Conservation (phyloP, 371 early-diverging fungal species). For the Coelomomyces lativittatus region DNA sequence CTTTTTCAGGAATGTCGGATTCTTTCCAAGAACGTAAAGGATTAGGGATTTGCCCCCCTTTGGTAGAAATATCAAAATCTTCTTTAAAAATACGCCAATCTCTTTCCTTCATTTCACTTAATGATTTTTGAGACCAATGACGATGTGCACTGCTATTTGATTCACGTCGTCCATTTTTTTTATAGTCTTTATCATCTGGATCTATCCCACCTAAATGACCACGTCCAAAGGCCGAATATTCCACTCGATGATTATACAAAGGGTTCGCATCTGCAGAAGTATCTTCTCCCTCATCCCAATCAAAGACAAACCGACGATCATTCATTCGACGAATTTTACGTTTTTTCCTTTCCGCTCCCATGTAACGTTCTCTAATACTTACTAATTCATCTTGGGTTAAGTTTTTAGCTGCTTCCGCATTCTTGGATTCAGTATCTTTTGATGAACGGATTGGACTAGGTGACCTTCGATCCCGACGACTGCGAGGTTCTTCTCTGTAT, state of each 20-base stretch:
- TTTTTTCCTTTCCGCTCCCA: constrained; percentile 60
- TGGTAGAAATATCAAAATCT: constrained; percentile 83
- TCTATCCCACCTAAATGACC: constrained; percentile 82
- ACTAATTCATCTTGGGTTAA: constrained; percentile 27
- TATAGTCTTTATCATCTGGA: constrained; percentile 50
- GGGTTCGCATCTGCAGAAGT: constrained; percentile 82
- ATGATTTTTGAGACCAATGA: constrained; percentile 84
- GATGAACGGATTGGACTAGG: no score
- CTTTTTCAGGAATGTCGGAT: constrained; percentile 43
- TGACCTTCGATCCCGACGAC: no score
- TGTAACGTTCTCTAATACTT: constrained; percentile 54
- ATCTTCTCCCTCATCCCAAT: constrained; percentile 88
- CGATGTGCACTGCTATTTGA: constrained; percentile 37
- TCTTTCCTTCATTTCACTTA: constrained; percentile 78
- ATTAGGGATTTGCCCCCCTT: constrained; percentile 69
- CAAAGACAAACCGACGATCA: constrained; percentile 84
- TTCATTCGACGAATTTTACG: constrained; percentile 63
- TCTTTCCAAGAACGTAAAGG: constrained; percentile 86
- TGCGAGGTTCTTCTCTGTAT: no score
- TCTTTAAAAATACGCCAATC: constrained; percentile 98
- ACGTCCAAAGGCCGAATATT: constrained; percentile 60
- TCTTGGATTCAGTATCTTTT: no score
- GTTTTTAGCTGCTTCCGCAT: no score
- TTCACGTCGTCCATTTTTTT: constrained; percentile 4
- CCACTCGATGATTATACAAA: constrained; percentile 58